Base-by-base conservation (phyloP, 2,329 filamentous ascomycete genomes). In the Botryotinia narcissicola region DNA sequence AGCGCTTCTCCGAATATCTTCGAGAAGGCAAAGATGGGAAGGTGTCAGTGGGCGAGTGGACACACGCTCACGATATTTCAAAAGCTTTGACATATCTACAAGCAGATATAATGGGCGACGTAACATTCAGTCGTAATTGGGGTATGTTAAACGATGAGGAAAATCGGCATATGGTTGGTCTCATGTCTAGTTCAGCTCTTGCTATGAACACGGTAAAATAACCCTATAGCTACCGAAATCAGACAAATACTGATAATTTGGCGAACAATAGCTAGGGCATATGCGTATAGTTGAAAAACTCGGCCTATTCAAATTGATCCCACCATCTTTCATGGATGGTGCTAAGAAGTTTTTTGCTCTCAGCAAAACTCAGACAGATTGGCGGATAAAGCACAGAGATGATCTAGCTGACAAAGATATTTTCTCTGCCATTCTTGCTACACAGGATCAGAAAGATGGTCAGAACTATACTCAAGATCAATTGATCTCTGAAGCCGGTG, bases 41-140 rank as follows among this genome's bases (percentile, higher is more conserved):
- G 20, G 22, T 29, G 37, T 25, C 64, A 20, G 32, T 1, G 60
- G 48, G 48, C 1, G 70, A 37, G 18, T 71, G 70, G 59, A 48
- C 57, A 3, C 25, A 14, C 18, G 14, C 59, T 16, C 32, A 42
- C 29, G n/a, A 72, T 67, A 14, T 67, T 3, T 42, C 70, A 29
- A 46, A 66, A 46, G 37, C 40, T 10, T 25, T 37, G 10, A 40
- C 44, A 8, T 59, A 67, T 42, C 18, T 59, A 35, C 32, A 42
- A 25, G 48, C 48, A 6, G 70, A 59, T 29, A 57, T 67, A 3
- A 72, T 72, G 70, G 48, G 61, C 1, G 70, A 67, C 18, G 22
- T 67, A 29, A 42, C 44, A 3, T 72, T 72, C n/a, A 59, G 70
- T 25, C 35, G 40, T 18, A 46, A 44, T 35, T 72, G 44, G 60